Base-by-base conservation (phyloP, 768 basidiomycete genomes). In the Mycena vitilis region DNA sequence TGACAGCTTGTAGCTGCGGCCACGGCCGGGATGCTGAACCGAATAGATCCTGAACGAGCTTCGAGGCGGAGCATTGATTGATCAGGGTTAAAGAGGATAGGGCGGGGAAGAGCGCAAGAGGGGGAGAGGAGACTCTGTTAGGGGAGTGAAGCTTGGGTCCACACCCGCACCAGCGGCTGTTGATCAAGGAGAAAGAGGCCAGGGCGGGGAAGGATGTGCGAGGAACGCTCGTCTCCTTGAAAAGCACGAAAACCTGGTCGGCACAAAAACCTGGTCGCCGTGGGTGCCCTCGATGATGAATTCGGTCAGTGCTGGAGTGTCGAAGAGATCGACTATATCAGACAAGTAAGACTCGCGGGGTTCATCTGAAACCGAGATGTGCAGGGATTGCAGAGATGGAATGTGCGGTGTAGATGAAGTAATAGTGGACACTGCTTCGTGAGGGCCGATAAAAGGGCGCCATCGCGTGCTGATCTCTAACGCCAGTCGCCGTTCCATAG, bases 181-280 rank as follows among this genome's bases (percentile, higher is more conserved):
- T 38, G 11, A 38, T 11, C 12, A 64, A 64, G 23, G 44, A 36
- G 40, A 64, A 47, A n/a, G 54, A 64, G 15, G 54, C 47, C 63
- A 61, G 38, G 12, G 42, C 53, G 34, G 63, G 63, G 18, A 56
- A 47, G 11, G 53, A 37, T 25, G 38, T 23, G 5, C 18, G 22
- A 11, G 25, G 30, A n/a, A 40, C 40, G 11, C 2, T 12, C 22
- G 12, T 25, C 23, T 40, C 25, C 11, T 56, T 37, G 63, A 56
- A 56, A 30, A 56, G 40, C 44, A 10, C 10, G 36, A 18, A 37
- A 10, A 49, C 23, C 42, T 64, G 63, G 45, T 45, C 42, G 4
- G 40, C 44, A 10, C 10, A n/a, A 18, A 37, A 10, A 49, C 23
- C 42, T 64, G 63, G 45, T 45, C 42, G 4, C 63, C 63, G 22